Percentiles rank a stretch among this genome's conserved stretches.
These are phyloP conservation scores for Suillus ampliporus DNA, from an alignment of 768 basidiomycete species.

Conservation along the genomic window DNA sequence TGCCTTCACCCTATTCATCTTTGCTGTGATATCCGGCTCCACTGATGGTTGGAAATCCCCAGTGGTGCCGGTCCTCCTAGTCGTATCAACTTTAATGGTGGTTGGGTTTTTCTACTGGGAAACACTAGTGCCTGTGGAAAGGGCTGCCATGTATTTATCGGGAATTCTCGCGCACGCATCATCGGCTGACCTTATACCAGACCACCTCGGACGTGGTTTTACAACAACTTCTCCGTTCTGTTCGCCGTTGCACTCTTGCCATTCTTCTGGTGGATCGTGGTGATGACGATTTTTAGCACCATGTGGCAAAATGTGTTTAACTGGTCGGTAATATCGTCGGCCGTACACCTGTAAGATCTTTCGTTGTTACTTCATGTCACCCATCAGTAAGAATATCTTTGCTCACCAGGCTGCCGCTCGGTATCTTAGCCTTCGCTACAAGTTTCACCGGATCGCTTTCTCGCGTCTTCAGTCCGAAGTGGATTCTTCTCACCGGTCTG, in stretches of 20 bases:
- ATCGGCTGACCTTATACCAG: constrained; percentile 21
- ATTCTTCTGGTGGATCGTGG: constrained; percentile 47
- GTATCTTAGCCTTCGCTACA: constrained; percentile 42
- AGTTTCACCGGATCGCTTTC: constrained; percentile 46
- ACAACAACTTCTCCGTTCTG: constrained; percentile 46
- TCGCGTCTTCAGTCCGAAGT: constrained; percentile 45
- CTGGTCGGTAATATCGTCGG: constrained; percentile 47
- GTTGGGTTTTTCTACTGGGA: constrained; percentile 58
- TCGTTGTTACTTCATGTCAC: not conserved
- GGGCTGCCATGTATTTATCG: constrained; percentile 47
- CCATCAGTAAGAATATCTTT: constrained; percentile 8
- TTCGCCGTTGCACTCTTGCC: constrained; percentile 43
- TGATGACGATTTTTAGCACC: constrained; percentile 41
- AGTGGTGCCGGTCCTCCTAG: constrained; percentile 49
- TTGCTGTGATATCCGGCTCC: constrained; percentile 50
- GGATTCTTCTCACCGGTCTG: constrained; percentile 50
- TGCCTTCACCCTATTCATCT: constrained; percentile 41
- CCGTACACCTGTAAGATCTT: constrained; percentile 43
- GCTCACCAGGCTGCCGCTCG: constrained; percentile 46
- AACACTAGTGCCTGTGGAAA: constrained; percentile 41
- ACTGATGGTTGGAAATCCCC: constrained; percentile 53
- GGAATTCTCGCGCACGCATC: not conserved
- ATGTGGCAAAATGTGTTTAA: constrained; percentile 48
- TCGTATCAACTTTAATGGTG: constrained; percentile 47
- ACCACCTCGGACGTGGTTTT: constrained; percentile 49